Percentiles rank a stretch among this genome's conserved stretches.
Evolutionary conservation across 2,329 filamentous ascomycete species (phyloP).

Genomic region (Mariannaea elegans): DNA sequence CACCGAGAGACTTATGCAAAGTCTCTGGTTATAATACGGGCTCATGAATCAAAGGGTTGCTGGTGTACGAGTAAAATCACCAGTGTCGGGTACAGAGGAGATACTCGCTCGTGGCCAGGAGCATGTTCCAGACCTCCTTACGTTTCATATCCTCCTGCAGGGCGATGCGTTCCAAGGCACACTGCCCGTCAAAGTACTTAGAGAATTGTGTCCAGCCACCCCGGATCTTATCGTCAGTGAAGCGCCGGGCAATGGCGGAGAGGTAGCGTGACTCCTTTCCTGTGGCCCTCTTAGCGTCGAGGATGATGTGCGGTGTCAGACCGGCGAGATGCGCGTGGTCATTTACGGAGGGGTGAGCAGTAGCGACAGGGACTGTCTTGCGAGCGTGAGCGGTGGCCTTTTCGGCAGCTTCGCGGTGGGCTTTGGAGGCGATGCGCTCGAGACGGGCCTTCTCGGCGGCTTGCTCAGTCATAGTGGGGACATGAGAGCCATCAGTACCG

Average conservation of each 20-base stretch:
- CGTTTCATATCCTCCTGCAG: constrained; percentile 87
- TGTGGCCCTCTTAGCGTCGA: constrained; percentile 81
- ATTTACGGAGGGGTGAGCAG: constrained; percentile 65
- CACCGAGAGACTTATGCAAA: too few relatives aligned
- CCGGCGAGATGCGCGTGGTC: constrained; percentile 64
- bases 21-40: too few relatives aligned
- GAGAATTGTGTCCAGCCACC: constrained; percentile 77
- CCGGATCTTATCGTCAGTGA: constrained; percentile 65
- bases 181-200: constrained; percentile 88
- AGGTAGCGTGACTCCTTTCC: constrained; percentile 80
- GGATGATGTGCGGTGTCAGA: constrained; percentile 72
- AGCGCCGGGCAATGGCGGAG: constrained; percentile 64
- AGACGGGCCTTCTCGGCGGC: constrained; percentile 70
- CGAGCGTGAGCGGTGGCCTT: constrained; percentile 65
- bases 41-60: too few relatives aligned
- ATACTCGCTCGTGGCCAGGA: constrained; percentile 73
- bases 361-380: constrained; percentile 57
- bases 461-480: constrained; percentile 60
- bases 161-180: constrained; percentile 86
- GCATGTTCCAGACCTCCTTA: constrained; percentile 77
- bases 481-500: constrained; percentile 31
- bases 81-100: constrained; percentile 75
- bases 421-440: constrained; percentile 64
- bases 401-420: constrained; percentile 63
- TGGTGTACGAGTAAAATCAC: constrained; percentile 49